phyloP scores from a whole-genome alignment of 2,329 filamentous ascomycete species.

The Clarireedia monteithiana region DNA sequence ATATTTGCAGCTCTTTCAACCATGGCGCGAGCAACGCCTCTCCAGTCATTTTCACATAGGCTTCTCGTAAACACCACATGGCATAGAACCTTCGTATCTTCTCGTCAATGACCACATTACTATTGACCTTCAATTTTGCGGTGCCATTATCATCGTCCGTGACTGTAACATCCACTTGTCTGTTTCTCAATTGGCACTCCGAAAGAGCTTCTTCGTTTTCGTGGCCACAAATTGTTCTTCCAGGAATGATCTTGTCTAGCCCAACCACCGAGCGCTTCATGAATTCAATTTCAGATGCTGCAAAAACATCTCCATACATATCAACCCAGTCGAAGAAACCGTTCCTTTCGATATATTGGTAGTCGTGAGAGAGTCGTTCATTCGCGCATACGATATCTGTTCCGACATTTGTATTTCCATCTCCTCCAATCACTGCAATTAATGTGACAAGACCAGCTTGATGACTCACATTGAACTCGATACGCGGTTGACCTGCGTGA shows the following conservation, averaged over 20 bases:
- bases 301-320: constrained; percentile 65
- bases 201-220: constrained; percentile 19
- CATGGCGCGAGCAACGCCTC: constrained; percentile 68
- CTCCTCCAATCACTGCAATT: constrained; percentile 37
- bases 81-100: constrained; percentile 67
- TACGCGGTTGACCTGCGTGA: constrained; percentile 3
- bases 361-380: constrained; percentile 59
- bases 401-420: constrained; percentile 45
- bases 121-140: constrained; percentile 23
- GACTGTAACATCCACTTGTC: constrained; percentile 14
- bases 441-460: constrained; percentile 69
- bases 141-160: constrained; percentile 6
- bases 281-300: constrained; percentile 49
- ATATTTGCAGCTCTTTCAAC: constrained; percentile 64
- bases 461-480: constrained; percentile 70
- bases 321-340: constrained; percentile 64
- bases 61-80: constrained; percentile 72
- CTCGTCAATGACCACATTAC: constrained; percentile 40
- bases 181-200: constrained; percentile 22
- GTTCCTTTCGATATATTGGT: constrained; percentile 44
- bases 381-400: constrained; percentile 69
- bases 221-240: constrained; percentile 9
- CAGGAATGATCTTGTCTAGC: constrained; percentile 9
- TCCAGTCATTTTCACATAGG: constrained; percentile 76
- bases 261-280: constrained; percentile 41